Base-by-base conservation (phyloP, 805 yeast genomes). In the Zygoascus biomembranicola region DNA sequence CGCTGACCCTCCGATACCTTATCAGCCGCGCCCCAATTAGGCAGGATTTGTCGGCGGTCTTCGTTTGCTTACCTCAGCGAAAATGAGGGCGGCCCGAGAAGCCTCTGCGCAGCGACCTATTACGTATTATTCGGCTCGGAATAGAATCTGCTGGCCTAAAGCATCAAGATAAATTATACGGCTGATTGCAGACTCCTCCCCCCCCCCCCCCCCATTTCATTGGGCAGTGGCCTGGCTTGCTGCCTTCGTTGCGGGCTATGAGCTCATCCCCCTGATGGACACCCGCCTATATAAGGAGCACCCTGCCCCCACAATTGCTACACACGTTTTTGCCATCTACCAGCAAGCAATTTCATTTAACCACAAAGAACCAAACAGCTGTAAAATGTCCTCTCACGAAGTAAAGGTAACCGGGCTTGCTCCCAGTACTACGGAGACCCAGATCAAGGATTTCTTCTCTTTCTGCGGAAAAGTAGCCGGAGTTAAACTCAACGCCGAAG, bases 401-500 rank as follows among this genome's bases (percentile, higher is more conserved):
- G 71, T 85, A 46, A 71, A 46, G 23, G 49, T 46, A 11, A 11
- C 49, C 5, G 77, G 81, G 57, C 75, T 85, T 43, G 80, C 87
- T 43, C 60, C 69, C 3, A 59, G 73, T 32, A 76, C 82, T 42
- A 60, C 80, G 4, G 71, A 75, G 47, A 73, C 74, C 42, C 80
- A 83, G 61, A 66, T 85, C 35, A 69, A 73, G 45, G 85, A 84
- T 56, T 86, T 86, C 69, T 86, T 87, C 68, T 73, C 85, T 23
- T 86, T 86, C 68, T 85, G 94, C 64, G 95, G 95, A 16, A 76
- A 73, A 57, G 73, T 75, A 53, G 63, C 63, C 54, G 46, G 63
- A 11, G 63, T 67, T 28, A 28, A 58, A 49, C 44, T 50, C 45
- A 37, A 57, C 16, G 42, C 59, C 11, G 50, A 70, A 32, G 69